phyloP scores from a whole-genome alignment of 495 filamentous ascomycete species.

The Astrocystis sublimbata region DNA sequence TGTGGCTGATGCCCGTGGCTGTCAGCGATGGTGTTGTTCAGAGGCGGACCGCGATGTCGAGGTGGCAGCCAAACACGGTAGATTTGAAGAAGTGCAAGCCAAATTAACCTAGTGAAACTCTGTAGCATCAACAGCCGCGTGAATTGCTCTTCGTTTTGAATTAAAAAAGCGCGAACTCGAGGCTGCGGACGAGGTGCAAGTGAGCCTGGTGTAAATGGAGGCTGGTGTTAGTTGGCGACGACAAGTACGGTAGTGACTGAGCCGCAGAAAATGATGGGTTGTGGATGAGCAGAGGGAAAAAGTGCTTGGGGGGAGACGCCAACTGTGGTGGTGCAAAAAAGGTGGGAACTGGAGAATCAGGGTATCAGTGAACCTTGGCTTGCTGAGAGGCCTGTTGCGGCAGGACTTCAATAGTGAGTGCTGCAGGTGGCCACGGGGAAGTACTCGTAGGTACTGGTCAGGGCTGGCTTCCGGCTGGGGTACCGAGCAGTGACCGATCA shows the following conservation, averaged over 20 bases:
- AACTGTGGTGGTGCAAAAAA: constrained; percentile 40
- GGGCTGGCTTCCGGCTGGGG: too few species aligned
- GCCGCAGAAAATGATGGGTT: constrained; percentile 36
- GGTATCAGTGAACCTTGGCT: too few species aligned
- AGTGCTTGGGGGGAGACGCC: constrained; percentile 27
- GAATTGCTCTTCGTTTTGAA: constrained; percentile 5
- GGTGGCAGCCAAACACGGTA: constrained; percentile 3
- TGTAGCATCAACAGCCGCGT: not conserved
- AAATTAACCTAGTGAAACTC: not conserved
- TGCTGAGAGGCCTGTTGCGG: too few species aligned
- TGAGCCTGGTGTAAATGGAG: constrained; percentile 23
- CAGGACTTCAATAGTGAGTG: too few species aligned
- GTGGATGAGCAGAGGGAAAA: constrained; percentile 39
- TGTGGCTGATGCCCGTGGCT: constrained; percentile 57
- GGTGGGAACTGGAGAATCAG: constrained; percentile 30
- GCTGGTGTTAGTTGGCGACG: constrained; percentile 29
- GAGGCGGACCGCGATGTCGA: constrained; percentile 11
- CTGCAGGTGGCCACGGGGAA: too few species aligned
- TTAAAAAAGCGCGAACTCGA: constrained; percentile 12
- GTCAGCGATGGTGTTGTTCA: constrained; percentile 33
- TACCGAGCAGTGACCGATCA: too few species aligned
- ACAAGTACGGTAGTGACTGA: constrained; percentile 34
- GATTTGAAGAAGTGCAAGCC: constrained; percentile 8
- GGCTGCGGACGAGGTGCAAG: constrained; percentile 15
- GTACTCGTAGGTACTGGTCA: too few species aligned